A percentile compares a stretch with the other conserved stretches of the same genome.
Evolutionary conservation across 2,329 filamentous ascomycete genomes (phyloP).

Genomic region (Microsporum canis): DNA sequence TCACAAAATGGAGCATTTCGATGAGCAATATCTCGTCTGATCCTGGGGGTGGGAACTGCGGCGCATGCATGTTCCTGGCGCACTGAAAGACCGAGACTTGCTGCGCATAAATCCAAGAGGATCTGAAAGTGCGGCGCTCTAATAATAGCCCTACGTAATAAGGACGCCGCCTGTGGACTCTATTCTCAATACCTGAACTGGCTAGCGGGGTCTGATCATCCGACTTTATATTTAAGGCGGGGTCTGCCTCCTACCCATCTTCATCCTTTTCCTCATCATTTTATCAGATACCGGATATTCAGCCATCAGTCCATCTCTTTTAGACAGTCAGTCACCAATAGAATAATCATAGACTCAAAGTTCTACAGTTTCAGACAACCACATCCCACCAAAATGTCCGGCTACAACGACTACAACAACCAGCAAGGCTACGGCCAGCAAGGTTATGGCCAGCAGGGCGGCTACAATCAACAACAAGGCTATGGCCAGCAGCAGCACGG

Average conservation of each 20-base stretch:
- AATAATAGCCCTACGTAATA: neutral
- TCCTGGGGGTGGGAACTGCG: neutral
- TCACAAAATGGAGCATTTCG: neutral
- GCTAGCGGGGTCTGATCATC: constrained; percentile 1
- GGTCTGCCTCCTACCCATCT: constrained; percentile 5
- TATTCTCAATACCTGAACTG: neutral
- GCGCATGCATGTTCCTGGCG: neutral
- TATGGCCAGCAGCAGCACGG: constrained; percentile 10
- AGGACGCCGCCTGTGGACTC: neutral
- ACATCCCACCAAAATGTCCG: constrained; percentile 11
- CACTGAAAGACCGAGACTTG: neutral
- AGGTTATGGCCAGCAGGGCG: constrained; percentile 13
- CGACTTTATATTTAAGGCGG: constrained; percentile 9
- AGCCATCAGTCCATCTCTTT: neutral
- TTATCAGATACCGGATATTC: neutral
- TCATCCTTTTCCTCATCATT: constrained; percentile 3
- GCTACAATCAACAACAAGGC: constrained; percentile 14
- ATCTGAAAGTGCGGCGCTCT: neutral
- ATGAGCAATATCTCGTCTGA: neutral
- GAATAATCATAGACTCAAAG: neutral
- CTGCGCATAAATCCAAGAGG: neutral
- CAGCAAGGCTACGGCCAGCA: constrained; percentile 20
- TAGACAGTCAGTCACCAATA: neutral
- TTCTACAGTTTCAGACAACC: neutral
- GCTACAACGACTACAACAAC: constrained; percentile 20